Base-by-base conservation (phyloP, 495 filamentous ascomycete species). In the Clavariopsis aquatica region DNA sequence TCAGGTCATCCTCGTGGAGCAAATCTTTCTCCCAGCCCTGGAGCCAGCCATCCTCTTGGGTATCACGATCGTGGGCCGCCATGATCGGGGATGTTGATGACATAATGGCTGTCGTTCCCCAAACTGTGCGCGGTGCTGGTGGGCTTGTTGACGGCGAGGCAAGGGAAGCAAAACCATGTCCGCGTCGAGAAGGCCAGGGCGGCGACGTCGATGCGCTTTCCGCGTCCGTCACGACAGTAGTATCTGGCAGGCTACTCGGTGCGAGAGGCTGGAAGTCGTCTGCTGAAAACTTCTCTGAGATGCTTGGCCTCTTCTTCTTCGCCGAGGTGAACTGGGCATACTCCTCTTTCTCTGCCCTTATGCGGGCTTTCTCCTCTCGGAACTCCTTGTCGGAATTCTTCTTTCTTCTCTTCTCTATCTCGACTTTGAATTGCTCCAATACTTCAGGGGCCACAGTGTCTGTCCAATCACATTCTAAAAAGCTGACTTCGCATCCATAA, bases 391-490 rank as follows among this genome's bases (percentile, higher is more conserved):
- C 95, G 29, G 81, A 78, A 71, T 96, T 94, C 45, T 82, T 79
- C 71, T 88, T 92, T 34, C 92, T 81, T 31, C 94, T 80, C 49
- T 86, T 83, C 64, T 92, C 89, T 43, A 92, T 90, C 69, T 97
- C 92, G 1, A 78, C 72, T 20, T 80, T 79, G 77, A 96, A 98
- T 1, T 79, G 78, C 19, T 83, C 84, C 17, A 98, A 78, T 10
- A 93, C 80, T 49, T 93, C 90, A 1, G 85, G 81, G 6, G 83
- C 77, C 19, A 98, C 91, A 17, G 92, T 85, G 66, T 96, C 94
- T 1, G 91, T 91, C 94, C 94, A 98, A 73, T 98, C 92, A 69
- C 94, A 98, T 75, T 98, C 94, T 0, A 98, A 78, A 70, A 98
- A 98, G 66, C 83, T 90, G 43, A 98, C 91, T 64, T 96, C 90